Percentiles rank a stretch among this genome's conserved stretches.
phyloP scores from a whole-genome alignment of 2,329 filamentous ascomycete genomes.

The Lasiodiplodia sp. region DNA sequence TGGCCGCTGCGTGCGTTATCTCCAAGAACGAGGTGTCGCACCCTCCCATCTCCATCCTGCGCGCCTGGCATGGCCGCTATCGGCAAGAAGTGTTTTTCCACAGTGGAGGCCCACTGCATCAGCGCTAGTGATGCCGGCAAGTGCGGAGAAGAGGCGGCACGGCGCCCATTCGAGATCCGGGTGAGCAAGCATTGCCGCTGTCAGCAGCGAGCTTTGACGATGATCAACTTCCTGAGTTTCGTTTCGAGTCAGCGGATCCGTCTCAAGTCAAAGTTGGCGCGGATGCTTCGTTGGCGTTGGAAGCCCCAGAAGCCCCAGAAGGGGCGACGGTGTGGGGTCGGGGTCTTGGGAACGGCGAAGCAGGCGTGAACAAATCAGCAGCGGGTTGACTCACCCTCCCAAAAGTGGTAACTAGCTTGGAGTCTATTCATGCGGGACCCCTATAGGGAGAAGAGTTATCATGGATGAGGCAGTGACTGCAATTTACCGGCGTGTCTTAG shows the following conservation, averaged over 20 bases:
- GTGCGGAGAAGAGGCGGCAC: conserved; percentile 23
- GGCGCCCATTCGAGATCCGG: neutral
- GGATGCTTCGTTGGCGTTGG: conserved; percentile 20
- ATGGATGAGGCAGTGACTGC: conserved; percentile 16
- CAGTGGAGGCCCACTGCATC: neutral
- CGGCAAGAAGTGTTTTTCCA: neutral
- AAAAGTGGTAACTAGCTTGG: neutral
- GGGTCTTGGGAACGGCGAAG: neutral
- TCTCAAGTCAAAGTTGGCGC: conserved; percentile 4
- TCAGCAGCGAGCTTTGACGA: conserved; percentile 7
- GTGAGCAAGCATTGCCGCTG: neutral
- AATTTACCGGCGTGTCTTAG: conserved; percentile 21
- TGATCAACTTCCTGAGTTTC: conserved; percentile 24
- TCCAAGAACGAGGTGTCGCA: conserved; percentile 1
- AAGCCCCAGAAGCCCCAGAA: conserved; percentile 4
- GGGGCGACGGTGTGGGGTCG: conserved; percentile 7
- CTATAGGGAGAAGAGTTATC: neutral
- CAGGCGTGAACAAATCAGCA: conserved; percentile 13
- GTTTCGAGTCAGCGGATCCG: conserved; percentile 18
- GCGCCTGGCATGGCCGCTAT: neutral
- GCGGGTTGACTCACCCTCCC: conserved; percentile 2
- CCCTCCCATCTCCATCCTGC: neutral
- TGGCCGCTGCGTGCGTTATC: conserved; percentile 1
- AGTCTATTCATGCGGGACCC: neutral
- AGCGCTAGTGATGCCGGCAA: conserved; percentile 10